Conservation (phyloP, 148 eudicot species). For the Amaranthus cruentus region DNA sequence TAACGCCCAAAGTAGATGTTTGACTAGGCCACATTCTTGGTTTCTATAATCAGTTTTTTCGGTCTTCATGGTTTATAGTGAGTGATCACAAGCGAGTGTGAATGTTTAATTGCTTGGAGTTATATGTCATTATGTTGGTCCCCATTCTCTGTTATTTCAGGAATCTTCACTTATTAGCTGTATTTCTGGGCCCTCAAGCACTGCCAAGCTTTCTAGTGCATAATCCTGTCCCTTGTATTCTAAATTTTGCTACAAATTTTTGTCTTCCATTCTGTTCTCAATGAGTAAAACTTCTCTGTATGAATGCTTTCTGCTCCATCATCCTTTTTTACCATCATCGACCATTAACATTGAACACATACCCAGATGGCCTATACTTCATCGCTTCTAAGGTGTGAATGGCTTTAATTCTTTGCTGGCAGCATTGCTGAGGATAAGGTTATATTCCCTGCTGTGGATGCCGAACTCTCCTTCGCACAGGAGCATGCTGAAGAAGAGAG, state of each 20-base stretch:
- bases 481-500: slow-evolving; percentile 98
- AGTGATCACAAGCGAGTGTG: not conserved
- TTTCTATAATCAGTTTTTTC: no score
- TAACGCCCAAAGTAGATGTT: no score
- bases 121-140: no score
- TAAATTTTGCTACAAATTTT: not conserved
- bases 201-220: no score
- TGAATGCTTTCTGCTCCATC: not conserved
- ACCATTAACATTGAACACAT: not conserved
- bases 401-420: slow-evolving; percentile 34
- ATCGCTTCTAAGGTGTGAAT: slow-evolving; percentile 14
- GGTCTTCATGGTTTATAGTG: not conserved
- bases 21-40: no score
- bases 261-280: not conserved
- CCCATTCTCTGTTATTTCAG: no score
- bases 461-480: slow-evolving; percentile 76
- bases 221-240: not conserved
- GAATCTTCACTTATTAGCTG: no score
- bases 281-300: not conserved
- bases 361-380: not conserved
- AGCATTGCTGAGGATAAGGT: slow-evolving; percentile 98
- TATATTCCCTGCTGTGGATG: slow-evolving; percentile 95
- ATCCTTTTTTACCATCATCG: not conserved
- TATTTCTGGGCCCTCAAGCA: no score
- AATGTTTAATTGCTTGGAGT: no score